Percentiles rank a stretch among this genome's conserved stretches.
phyloP scores from a whole-genome alignment of 2,329 filamentous ascomycete genomes.

The Fusarium chuoi region DNA sequence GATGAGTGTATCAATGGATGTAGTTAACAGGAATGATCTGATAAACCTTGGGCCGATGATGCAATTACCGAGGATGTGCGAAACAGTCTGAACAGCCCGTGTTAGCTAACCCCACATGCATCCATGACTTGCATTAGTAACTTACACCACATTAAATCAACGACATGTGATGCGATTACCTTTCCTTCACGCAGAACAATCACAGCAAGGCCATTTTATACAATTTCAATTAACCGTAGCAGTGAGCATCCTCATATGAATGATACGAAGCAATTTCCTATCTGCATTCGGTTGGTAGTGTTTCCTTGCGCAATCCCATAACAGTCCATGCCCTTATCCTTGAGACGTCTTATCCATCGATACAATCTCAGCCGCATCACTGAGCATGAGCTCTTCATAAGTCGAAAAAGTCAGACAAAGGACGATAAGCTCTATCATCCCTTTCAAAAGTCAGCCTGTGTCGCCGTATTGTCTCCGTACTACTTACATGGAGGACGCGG shows the following conservation, averaged over 20 bases:
- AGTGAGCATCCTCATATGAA: not conserved
- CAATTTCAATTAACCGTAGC: not conserved
- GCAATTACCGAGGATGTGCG: slow-evolving; percentile 38
- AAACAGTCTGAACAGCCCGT: not conserved
- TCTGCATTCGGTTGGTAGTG: slow-evolving; percentile 3
- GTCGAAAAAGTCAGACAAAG: not conserved
- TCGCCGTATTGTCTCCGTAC: not conserved
- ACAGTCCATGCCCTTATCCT: not conserved
- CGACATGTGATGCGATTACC: slow-evolving; percentile 16
- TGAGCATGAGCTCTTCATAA: not conserved
- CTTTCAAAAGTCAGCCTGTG: not conserved
- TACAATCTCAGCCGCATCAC: not conserved
- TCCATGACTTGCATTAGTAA: not conserved
- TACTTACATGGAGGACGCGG: slow-evolving; percentile 14
- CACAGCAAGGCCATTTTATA: not conserved
- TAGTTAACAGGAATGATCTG: slow-evolving; percentile 24
- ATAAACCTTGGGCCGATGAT: slow-evolving; percentile 26
- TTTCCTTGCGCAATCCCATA: not conserved
- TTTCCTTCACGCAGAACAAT: not conserved
- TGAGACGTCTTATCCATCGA: not conserved
- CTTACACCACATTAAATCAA: slow-evolving; percentile 11
- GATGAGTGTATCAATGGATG: not conserved
- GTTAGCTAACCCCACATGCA: not conserved
- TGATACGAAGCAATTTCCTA: not conserved
- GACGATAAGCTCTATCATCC: no score